Evolutionary conservation across 2,329 filamentous ascomycete genomes (phyloP), one percentile per base, ranked within the genome.

Genomic region (Parasarocladium wereldwijsianum): DNA sequence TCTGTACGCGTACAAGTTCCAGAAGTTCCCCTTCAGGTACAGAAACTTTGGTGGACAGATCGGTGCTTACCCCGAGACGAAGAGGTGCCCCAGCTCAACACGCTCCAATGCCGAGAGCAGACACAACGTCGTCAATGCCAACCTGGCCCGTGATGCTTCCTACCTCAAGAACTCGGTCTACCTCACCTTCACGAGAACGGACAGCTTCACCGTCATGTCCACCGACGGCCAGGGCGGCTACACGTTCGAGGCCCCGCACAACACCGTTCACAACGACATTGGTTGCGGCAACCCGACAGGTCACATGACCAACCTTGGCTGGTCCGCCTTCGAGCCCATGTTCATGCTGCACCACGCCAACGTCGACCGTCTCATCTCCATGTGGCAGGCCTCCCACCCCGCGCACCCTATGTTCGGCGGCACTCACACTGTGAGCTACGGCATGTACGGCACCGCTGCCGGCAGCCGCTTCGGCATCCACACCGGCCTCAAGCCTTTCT

Each of bases 351-450:
- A 64, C 36, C 63, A 64, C 51, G 49, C 60, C 43, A 71, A 79
- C 41, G 62, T 79, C 32, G 72, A 79, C 41, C 65, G 74, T 24
- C 56, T 79, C 24, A 76, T 73, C 50, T 62, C 69, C 14, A 57
- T 64, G 40, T 68, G 57, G 57, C 53, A 64, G 40, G 54, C 52
- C 19, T 54, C 66, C 28, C 40, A 46, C 35, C 56, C 55, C 16
- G 34, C 41, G 24, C 38, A 50, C 34, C 36, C 43, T 31, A 43
- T 54, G 17, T 57, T 60, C 41, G 40, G 32, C 22, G 39, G 37
- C 29, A 45, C 51, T 6, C 59, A 58, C 39, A 12, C 9, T 15
- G 24, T 14, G 3, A 50, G 47, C 21, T 36, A 40, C 4, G 42
- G 51, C 7, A 45, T 47, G 17, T 71, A 51, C 40, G 57, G 48